phyloP scores from a whole-genome alignment of 2,329 filamentous ascomycete species.

The Fusarium sp. region DNA sequence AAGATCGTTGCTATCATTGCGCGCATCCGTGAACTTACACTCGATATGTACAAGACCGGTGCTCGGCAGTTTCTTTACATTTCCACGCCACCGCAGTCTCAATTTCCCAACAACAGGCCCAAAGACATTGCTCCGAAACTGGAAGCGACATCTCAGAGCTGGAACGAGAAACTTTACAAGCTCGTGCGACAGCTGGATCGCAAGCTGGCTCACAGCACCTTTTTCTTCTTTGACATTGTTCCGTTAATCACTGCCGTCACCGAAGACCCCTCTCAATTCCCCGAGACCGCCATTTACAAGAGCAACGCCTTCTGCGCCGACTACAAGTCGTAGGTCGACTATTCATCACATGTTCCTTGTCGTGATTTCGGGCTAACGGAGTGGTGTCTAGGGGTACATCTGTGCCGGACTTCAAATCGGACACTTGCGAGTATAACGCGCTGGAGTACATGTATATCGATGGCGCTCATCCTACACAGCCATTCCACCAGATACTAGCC shows the following conservation, averaged over 20 bases:
- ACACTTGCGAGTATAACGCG: conserved; percentile 10
- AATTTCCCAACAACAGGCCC: conserved; percentile 20
- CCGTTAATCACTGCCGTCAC: conserved; percentile 8
- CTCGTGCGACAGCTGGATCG: not conserved
- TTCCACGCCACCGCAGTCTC: conserved; percentile 20
- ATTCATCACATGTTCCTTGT: no score
- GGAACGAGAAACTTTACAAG: not conserved
- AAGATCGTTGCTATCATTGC: not conserved
- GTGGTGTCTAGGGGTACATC: not conserved
- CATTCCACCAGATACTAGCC: conserved; percentile 23
- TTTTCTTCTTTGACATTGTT: conserved; percentile 20
- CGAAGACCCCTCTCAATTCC: not conserved
- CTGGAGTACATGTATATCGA: conserved; percentile 31
- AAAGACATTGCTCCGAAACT: conserved; percentile 14
- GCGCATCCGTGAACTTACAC: conserved; percentile 1
- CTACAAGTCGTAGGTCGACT: conserved; percentile 6
- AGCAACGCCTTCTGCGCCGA: conserved; percentile 13
- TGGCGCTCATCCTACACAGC: conserved; percentile 24
- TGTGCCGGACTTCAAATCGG: conserved; percentile 16
- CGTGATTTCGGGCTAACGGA: not conserved
- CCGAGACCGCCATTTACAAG: conserved; percentile 7
- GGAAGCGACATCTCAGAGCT: not conserved
- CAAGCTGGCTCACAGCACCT: not conserved
- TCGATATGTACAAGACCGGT: not conserved
- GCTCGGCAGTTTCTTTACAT: conserved; percentile 24